Conservation (phyloP, 1,284 basidiomycete genomes). For the Microbotryum violaceum region DNA sequence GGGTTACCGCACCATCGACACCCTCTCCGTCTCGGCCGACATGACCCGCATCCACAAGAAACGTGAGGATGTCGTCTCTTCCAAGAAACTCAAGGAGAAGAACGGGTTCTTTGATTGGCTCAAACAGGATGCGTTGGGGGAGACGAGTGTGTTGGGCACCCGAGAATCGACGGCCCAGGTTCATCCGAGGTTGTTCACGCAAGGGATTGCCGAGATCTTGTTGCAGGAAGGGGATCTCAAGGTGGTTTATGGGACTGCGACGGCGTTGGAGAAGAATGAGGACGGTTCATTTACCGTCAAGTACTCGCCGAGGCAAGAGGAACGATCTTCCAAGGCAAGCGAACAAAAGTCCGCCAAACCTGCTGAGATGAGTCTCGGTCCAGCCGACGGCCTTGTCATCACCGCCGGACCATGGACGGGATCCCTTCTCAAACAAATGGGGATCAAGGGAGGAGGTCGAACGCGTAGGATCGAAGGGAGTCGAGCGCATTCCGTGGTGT, state of each 20-base stretch:
- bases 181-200: conserved; percentile 70
- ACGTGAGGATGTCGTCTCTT: background rate
- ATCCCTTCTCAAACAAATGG: conserved; percentile 47
- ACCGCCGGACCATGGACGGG: conserved; percentile 84
- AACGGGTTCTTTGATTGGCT: conserved; percentile 38
- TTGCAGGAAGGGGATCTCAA: conserved; percentile 42
- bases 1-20: conserved; percentile 69
- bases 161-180: conserved; percentile 62
- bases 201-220: conserved; percentile 58
- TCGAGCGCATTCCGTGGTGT: conserved; percentile 48
- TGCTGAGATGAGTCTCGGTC: background rate
- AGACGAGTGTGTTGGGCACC: conserved; percentile 40
- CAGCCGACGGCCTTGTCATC: conserved; percentile 52
- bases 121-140: conserved; percentile 35
- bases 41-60: conserved; percentile 4
- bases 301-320: background rate
- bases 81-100: conserved; percentile 4
- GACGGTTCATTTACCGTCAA: conserved; percentile 16
- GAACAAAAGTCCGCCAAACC: too few species aligned
- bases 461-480: conserved; percentile 41
- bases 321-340: too few species aligned
- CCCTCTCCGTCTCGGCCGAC: conserved; percentile 34
- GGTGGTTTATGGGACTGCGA: conserved; percentile 40
- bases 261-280: conserved; percentile 26
- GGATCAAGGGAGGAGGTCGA: conserved; percentile 43